A percentile compares a stretch with the other conserved stretches of the same genome.
Evolutionary conservation across 768 basidiomycete genomes (phyloP).

Genomic region (Strobilomyces dryophilus): DNA sequence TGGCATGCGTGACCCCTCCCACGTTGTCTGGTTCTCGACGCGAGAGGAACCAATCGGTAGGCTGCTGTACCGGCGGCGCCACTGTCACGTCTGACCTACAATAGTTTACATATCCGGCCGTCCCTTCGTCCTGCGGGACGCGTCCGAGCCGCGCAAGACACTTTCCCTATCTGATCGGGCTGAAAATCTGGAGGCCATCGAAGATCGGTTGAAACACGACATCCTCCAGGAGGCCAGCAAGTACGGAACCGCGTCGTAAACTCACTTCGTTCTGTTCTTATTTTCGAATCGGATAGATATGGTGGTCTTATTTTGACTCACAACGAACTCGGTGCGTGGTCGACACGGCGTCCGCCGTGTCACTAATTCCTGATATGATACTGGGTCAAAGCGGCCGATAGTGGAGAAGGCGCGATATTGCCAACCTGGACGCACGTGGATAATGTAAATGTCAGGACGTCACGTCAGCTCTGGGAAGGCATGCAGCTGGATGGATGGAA

Average conservation of each 20-base stretch:
- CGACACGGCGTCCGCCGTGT: neutral
- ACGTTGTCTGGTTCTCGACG: constrained; percentile 94
- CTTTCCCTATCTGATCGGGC: constrained; percentile 87
- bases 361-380: constrained; percentile 1
- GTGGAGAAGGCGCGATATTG: constrained; percentile 75
- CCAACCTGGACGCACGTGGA: constrained; percentile 96
- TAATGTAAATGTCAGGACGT: constrained; percentile 75
- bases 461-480: constrained; percentile 77
- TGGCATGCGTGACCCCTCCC: constrained; percentile 55
- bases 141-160: constrained; percentile 74
- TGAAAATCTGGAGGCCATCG: constrained; percentile 92
- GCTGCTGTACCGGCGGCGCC: constrained; percentile 24
- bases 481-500: constrained; percentile 85
- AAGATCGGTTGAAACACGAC: constrained; percentile 82
- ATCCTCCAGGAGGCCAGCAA: constrained; percentile 80
- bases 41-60: constrained; percentile 91
- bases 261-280: constrained; percentile 3
- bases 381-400: constrained; percentile 40
- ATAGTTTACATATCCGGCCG: constrained; percentile 82
- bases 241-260: constrained; percentile 31
- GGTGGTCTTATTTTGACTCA: constrained; percentile 92
- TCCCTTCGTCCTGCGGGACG: constrained; percentile 90
- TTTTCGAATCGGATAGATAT: constrained; percentile 45
- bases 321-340: constrained; percentile 73
- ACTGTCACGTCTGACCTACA: neutral